Base-by-base conservation (phyloP, 2,329 filamentous ascomycete species). In the Balansia obtecta region DNA sequence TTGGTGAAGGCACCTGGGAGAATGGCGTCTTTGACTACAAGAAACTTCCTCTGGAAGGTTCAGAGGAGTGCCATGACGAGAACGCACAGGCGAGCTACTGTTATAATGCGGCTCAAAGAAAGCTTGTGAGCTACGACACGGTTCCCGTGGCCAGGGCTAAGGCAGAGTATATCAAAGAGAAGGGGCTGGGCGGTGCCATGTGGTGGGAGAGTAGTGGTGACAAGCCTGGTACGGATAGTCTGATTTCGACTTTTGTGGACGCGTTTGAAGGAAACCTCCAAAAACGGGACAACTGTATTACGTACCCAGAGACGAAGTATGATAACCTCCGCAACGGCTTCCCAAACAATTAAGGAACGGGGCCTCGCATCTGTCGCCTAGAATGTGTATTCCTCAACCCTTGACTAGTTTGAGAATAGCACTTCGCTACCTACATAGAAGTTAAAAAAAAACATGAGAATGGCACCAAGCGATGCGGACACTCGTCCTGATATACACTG, bases 181-280 rank as follows among this genome's bases (percentile, higher is more conserved):
- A 75, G 43, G 73, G 79, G 0, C 75, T 96, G 0, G 90, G 89
- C 1, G 91, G 91, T 16, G 88, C 78, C n/a, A 96, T 97, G 90
- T 97, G 88, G 88, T 95, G 89, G 89, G 90, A 96, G 70, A 87
- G 81, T 59, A 91, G 85, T 60, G 83, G 79, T 1, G 91, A 96
- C 64, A 83, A 82, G 61, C 62, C 67, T 2, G 82, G 80, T 0
- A 70, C 74, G 0, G 67, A 75, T 49, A 91, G 86, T 58, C 63
- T 96, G 61, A 88, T 90, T 50, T 69, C 66, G 7, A 82, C 76
- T 13, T 80, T 83, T 15, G 78, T 85, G 1, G 70, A 76, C 33
- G 69, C 66, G 0, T 65, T 87, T 11, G 83, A 81, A 16, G 80
- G 81, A 0, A 62, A 59, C 1, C 65, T 88, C 34, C 71, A 80